Conservation (phyloP, 345 rosid species). For the Eucalyptus cloeziana region DNA sequence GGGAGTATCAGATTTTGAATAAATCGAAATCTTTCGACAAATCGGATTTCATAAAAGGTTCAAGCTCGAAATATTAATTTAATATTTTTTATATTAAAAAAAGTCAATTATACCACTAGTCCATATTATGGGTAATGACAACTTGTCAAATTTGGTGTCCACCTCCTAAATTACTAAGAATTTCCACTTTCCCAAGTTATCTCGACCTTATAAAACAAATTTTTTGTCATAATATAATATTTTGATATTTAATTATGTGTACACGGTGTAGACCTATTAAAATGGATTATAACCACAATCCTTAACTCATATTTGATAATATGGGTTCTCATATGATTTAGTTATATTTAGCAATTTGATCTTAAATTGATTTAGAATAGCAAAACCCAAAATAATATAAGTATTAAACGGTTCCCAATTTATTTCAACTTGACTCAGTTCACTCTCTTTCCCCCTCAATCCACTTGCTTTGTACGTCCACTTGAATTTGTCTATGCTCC, state of each 20-base stretch:
- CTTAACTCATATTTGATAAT: neutral
- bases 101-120: no score
- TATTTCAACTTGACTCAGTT: no score
- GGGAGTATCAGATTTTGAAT: no score
- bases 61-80: accelerated
- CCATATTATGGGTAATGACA: neutral
- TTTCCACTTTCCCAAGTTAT: neutral
- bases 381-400: neutral
- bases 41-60: accelerated
- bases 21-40: no score
- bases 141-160: neutral
- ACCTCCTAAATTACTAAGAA: neutral
- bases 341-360: neutral
- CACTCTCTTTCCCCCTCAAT: neutral
- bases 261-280: neutral
- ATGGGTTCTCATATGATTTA: neutral
- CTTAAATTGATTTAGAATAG: accelerated
- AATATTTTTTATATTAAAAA: accelerated
- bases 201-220: accelerated
- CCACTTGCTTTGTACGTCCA: neutral
- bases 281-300: no score
- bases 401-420: no score
- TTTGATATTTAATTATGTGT: neutral
- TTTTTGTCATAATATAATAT: neutral
- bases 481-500: neutral